phyloP scores from a whole-genome alignment of 2,329 filamentous ascomycete species.

The Diplodia sapinea region DNA sequence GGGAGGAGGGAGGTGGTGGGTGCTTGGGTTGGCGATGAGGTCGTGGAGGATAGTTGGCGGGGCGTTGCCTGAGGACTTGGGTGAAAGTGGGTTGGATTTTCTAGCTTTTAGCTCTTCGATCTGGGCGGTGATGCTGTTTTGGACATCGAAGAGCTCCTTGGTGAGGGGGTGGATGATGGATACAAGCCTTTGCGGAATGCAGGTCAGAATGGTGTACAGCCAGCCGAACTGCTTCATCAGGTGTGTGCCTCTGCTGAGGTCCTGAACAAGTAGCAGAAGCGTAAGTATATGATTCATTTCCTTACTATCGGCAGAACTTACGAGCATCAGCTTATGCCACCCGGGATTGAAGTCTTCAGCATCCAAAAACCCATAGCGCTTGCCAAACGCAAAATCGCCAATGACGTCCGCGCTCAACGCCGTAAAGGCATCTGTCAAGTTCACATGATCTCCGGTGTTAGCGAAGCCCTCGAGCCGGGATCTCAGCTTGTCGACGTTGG shows the following conservation, averaged over 20 bases:
- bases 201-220: slow-evolving; percentile 33
- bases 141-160: slow-evolving; percentile 38
- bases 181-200: slow-evolving; percentile 35
- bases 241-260: slow-evolving; percentile 39
- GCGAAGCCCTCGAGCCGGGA: slow-evolving; percentile 30
- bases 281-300: background rate
- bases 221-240: slow-evolving; percentile 39
- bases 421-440: slow-evolving; percentile 37
- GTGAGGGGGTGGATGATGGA: slow-evolving; percentile 38
- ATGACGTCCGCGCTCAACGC: slow-evolving; percentile 33
- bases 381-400: slow-evolving; percentile 35
- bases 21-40: slow-evolving; percentile 30
- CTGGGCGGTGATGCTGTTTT: slow-evolving; percentile 39
- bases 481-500: slow-evolving; percentile 33
- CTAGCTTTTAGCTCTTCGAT: slow-evolving; percentile 37
- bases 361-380: slow-evolving; percentile 36
- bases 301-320: background rate
- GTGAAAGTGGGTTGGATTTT: background rate
- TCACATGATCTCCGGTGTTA: slow-evolving; percentile 33
- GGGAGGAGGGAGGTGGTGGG: slow-evolving; percentile 29
- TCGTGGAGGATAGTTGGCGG: slow-evolving; percentile 32
- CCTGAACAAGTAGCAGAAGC: slow-evolving; percentile 24
- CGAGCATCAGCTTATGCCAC: slow-evolving; percentile 37
- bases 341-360: slow-evolving; percentile 35
- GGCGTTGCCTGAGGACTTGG: slow-evolving; percentile 30